Percentiles rank a stretch among this genome's conserved stretches.
Conservation (phyloP, 2,329 filamentous ascomycete genomes). For the Zymoseptoria crescenta region DNA sequence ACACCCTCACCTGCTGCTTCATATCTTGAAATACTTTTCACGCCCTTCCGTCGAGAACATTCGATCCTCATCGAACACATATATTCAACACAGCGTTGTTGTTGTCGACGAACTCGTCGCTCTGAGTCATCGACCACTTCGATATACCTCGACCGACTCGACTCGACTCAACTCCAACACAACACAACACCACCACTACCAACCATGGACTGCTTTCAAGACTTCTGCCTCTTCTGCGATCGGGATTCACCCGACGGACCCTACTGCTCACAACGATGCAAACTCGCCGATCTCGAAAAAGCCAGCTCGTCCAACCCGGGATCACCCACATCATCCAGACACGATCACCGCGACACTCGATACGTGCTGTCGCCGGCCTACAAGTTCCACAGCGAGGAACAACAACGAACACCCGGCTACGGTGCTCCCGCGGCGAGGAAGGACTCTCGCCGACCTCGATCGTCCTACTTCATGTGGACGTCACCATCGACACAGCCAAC, state of each 20-base stretch:
- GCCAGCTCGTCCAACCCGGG: constrained; percentile 37
- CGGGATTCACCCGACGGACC: constrained; percentile 73
- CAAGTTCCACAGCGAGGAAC: constrained; percentile 41
- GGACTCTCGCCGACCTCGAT: constrained; percentile 12
- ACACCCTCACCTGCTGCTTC: background rate
- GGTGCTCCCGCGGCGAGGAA: constrained; percentile 5
- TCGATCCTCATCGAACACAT: background rate
- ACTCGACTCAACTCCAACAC: background rate
- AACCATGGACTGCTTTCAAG: constrained; percentile 65
- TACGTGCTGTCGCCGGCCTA: constrained; percentile 31
- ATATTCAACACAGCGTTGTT: background rate
- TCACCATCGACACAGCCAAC: constrained; percentile 2
- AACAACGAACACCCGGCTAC: constrained; percentile 12
- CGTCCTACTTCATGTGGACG: constrained; percentile 17
- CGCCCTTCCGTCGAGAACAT: background rate
- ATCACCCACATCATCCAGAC: constrained; percentile 37
- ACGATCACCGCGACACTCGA: constrained; percentile 6
- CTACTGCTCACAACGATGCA: constrained; percentile 90
- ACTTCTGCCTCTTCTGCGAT: constrained; percentile 93
- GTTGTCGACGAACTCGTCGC: background rate
- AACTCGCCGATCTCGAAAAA: constrained; percentile 79
- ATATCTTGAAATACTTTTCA: background rate
- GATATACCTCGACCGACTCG: background rate
- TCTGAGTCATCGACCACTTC: background rate
- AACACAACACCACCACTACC: constrained; percentile 1